Percentiles rank a stretch among this genome's conserved stretches.
Evolutionary conservation across 2,329 filamentous ascomycete species (phyloP).

Genomic region (Xylaria hypoxylon): DNA sequence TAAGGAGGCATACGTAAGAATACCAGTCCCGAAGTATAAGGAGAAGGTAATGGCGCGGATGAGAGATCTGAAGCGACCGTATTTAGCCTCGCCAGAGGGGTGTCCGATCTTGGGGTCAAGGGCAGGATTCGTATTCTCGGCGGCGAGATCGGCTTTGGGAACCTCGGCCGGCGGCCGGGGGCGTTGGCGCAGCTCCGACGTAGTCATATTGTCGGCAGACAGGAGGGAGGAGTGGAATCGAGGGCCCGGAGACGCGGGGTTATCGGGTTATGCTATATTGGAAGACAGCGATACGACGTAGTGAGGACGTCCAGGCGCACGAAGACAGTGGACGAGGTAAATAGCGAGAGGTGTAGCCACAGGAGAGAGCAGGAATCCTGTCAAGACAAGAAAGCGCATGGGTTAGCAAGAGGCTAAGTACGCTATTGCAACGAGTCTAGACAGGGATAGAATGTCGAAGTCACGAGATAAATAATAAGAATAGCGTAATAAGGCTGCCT

Average conservation of each 20-base stretch:
- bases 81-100: slow-evolving; percentile 66
- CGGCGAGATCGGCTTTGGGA: slow-evolving; percentile 49
- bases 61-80: slow-evolving; percentile 63
- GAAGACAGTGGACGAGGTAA: not conserved
- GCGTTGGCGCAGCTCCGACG: slow-evolving; percentile 54
- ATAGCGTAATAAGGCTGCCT: slow-evolving; percentile 24
- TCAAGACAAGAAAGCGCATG: not conserved
- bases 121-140: slow-evolving; percentile 37
- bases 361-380: slow-evolving; percentile 5
- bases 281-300: not conserved
- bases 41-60: slow-evolving; percentile 64
- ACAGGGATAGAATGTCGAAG: not conserved
- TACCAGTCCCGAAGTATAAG: slow-evolving; percentile 64
- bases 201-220: slow-evolving; percentile 46
- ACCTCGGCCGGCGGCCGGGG: slow-evolving; percentile 40
- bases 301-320: not conserved
- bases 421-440: not conserved
- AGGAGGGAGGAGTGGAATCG: slow-evolving; percentile 9
- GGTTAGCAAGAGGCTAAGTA: slow-evolving; percentile 2
- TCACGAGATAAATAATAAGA: slow-evolving; percentile 9
- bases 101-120: slow-evolving; percentile 53
- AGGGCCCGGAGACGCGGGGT: not conserved
- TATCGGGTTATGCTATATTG: not conserved
- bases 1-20: slow-evolving; percentile 58
- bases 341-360: not conserved